Base-by-base conservation (phyloP, 495 filamentous ascomycete species). In the Aspergillus sclerotioniger region DNA sequence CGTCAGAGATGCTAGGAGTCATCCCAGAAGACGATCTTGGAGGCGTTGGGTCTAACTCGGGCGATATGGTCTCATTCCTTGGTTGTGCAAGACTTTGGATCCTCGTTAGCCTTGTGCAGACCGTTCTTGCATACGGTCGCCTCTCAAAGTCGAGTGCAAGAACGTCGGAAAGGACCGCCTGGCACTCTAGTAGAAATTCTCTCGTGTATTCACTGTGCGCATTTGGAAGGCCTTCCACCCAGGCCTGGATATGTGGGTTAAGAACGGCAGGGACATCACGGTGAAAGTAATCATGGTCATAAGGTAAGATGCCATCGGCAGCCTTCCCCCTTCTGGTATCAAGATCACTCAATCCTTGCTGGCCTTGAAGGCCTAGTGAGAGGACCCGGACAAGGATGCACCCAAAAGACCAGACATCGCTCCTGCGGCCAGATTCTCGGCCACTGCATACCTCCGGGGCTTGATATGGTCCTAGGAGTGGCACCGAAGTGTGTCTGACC, bases 321-420 rank as follows among this genome's bases (percentile, higher is more conserved):
- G 6, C 2, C 39, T 31, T 56, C 0, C 15, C 2, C 8, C 62
- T 48, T 8, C n/a, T 20, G 0, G 37, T 1, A 45, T 64, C 62
- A 3, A 64, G 32, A 0, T 28, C 17, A 6, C 19, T 13, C 21
- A 64, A 37, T 12, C 47, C 58, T 1, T 45, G 12, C 0, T 13
- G 13, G 1, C 58, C 58, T 10, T 56, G 52, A 6, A 64, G 39
- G 8, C 31, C 51, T 29, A 58, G 51, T 9, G 58, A 58, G 17
- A 65, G 49, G 12, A 65, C 35, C 5, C 58, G 58, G 8, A 59
- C 49, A 39, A 65, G 16, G 13, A 65, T 61, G 32, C 62, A 61
- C 1, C 58, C 62, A n/a, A 65, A 32, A 2, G 62, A 65, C 62
- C 62, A 68, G 1, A 68, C 53, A 31, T 68, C 65, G 32, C 62